phyloP scores from a whole-genome alignment of 495 filamentous ascomycete species.

The Xylaria curta region DNA sequence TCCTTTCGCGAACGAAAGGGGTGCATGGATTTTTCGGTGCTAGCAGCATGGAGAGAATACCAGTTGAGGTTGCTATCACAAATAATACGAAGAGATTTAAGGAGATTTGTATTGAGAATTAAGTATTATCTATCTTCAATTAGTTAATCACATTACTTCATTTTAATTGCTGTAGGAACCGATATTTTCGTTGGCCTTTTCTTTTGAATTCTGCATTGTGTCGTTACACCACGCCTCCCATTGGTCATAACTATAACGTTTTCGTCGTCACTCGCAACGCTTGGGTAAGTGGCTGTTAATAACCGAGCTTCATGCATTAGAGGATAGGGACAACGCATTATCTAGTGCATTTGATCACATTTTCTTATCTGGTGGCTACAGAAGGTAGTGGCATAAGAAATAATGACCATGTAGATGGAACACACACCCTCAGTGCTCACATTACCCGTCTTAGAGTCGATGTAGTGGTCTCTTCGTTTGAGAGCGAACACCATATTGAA shows the following conservation, averaged over 20 bases:
- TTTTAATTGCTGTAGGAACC: background rate
- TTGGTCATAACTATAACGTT: too few species aligned
- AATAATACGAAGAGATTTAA: slow-evolving; percentile 68
- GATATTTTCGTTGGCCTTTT: background rate
- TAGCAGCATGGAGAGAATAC: slow-evolving; percentile 73
- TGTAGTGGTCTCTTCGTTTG: background rate
- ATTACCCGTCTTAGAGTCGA: background rate
- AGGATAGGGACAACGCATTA: background rate
- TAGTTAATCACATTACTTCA: background rate
- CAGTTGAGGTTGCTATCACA: slow-evolving; percentile 70
- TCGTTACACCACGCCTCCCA: background rate
- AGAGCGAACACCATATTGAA: background rate
- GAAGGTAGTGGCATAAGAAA: background rate
- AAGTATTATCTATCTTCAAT: background rate
- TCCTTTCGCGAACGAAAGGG: slow-evolving; percentile 62
- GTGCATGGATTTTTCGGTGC: slow-evolving; percentile 76
- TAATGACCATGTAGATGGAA: background rate
- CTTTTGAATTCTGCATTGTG: background rate
- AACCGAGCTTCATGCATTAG: background rate
- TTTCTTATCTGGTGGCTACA: background rate
- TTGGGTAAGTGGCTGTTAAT: background rate
- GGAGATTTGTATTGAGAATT: slow-evolving; percentile 34
- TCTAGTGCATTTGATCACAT: background rate
- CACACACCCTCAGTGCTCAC: too few species aligned
- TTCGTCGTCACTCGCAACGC: background rate